A percentile compares a stretch with the other conserved stretches of the same genome.
phyloP scores from a whole-genome alignment of 306 rosid genomes.

The Casuarina glauca region DNA sequence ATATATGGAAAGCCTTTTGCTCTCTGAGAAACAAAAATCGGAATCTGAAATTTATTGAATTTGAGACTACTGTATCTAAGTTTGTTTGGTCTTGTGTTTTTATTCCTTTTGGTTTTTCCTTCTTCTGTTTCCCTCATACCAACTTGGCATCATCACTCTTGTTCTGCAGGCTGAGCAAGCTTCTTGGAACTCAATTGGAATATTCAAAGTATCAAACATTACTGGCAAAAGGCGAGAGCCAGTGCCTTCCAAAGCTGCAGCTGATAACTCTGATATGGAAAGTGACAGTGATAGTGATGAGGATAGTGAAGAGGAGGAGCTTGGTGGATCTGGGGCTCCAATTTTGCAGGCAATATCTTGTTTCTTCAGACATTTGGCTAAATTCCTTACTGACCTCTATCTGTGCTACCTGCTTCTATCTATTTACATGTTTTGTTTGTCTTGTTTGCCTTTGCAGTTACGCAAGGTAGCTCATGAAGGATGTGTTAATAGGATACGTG shows the following conservation, averaged over 20 bases:
- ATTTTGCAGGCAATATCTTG: conserved; percentile 61
- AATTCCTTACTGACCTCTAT: conserved; percentile 1
- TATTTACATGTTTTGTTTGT: conserved; percentile 11
- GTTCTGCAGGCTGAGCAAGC: conserved; percentile 74
- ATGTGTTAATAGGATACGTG: conserved; percentile 76
- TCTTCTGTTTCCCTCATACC: not conserved
- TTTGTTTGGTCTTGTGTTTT: conserved; percentile 12
- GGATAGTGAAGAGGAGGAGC: conserved; percentile 61
- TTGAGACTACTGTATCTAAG: not conserved
- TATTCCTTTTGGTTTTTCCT: conserved; percentile 11
- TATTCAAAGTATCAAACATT: conserved; percentile 76
- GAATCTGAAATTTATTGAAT: not conserved
- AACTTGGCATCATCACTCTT: conserved; percentile 25
- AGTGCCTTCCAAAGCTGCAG: conserved; percentile 51
- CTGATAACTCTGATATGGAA: conserved; percentile 63
- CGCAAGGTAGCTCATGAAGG: conserved; percentile 85
- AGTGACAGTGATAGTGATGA: conserved; percentile 73
- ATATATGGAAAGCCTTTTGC: not conserved
- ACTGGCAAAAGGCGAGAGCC: conserved; percentile 81
- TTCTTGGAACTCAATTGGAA: conserved; percentile 77
- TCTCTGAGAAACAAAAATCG: not conserved
- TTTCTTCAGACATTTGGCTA: conserved; percentile 9
- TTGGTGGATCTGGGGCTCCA: conserved; percentile 44
- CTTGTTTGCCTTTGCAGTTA: conserved; percentile 51
- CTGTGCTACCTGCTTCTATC: conserved; percentile 12